Conservation (phyloP, 768 basidiomycete genomes). For the Pleurotus tuber-regium region DNA sequence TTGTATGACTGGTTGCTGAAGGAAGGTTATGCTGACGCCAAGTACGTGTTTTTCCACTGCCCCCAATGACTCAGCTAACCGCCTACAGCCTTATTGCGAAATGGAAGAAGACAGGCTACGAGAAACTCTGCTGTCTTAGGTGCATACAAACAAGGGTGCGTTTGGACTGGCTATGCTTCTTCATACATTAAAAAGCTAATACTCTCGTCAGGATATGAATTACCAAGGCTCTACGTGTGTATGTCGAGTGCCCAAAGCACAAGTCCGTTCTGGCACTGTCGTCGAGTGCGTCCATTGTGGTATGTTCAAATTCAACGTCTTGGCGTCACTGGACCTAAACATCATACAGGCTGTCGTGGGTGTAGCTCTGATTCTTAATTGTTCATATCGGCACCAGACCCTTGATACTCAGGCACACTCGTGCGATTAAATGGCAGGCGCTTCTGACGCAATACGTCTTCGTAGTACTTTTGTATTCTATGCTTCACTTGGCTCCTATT, state of each 20-base stretch:
- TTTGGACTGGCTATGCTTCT: slow-evolving; percentile 4
- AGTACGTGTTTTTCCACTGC: slow-evolving; percentile 53
- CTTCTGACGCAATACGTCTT: no score
- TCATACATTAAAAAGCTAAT: background rate
- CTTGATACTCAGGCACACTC: no score
- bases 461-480: no score
- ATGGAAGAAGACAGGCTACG: slow-evolving; percentile 99
- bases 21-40: slow-evolving; percentile 94
- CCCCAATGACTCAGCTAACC: slow-evolving; percentile 9
- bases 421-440: no score
- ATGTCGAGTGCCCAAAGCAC: slow-evolving; percentile 94
- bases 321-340: slow-evolving; percentile 13
- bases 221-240: slow-evolving; percentile 98
- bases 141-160: slow-evolving; percentile 92
- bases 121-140: slow-evolving; percentile 94
- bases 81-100: slow-evolving; percentile 85
- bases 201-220: slow-evolving; percentile 83
- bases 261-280: slow-evolving; percentile 83
- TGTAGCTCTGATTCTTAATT: slow-evolving; percentile 83
- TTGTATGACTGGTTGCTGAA: slow-evolving; percentile 98
- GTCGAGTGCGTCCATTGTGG: slow-evolving; percentile 98
- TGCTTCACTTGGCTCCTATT: no score
- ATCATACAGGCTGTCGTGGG: slow-evolving; percentile 72
- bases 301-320: slow-evolving; percentile 38
- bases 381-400: no score